phyloP scores from a whole-genome alignment of 192 early-diverging fungal genomes.

The Jimgerdemannia flammicorona region DNA sequence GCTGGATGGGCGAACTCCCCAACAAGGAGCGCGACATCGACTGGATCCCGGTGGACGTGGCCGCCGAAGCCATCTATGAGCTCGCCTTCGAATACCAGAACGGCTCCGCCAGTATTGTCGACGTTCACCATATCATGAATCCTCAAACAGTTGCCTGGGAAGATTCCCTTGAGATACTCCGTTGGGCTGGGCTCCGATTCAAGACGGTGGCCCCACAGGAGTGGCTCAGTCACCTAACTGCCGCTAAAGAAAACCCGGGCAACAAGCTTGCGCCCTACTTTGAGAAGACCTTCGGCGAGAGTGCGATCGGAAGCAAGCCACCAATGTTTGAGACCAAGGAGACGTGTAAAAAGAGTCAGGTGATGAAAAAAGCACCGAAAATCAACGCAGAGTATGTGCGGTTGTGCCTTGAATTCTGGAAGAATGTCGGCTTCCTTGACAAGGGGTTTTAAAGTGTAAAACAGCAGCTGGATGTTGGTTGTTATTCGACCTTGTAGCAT shows the following conservation, averaged over 20 bases:
- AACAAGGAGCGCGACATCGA: constrained; percentile 15
- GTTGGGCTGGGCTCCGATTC: constrained; percentile 18
- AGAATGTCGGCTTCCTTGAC: background rate
- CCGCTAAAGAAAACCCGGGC: constrained; percentile 24
- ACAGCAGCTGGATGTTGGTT: too few relatives aligned
- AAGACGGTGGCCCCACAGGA: constrained; percentile 4
- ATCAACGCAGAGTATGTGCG: background rate
- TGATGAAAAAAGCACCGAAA: background rate
- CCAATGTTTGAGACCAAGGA: background rate
- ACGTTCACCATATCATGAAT: constrained; percentile 23
- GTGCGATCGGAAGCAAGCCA: background rate
- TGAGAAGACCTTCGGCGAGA: background rate
- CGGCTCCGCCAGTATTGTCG: background rate
- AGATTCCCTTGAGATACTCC: constrained; percentile 10
- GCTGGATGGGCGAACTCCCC: constrained; percentile 16
- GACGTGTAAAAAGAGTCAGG: background rate
- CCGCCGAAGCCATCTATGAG: constrained; percentile 19
- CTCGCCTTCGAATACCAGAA: constrained; percentile 13
- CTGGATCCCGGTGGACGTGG: constrained; percentile 28
- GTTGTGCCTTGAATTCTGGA: background rate
- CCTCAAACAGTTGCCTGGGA: constrained; percentile 17
- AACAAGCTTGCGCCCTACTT: background rate
- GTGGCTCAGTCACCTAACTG: constrained; percentile 18
- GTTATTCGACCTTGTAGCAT: too few relatives aligned
- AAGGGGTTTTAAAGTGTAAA: background rate